Conservation (phyloP, 192 early-diverging fungal species). For the Coemansia sp. region DNA sequence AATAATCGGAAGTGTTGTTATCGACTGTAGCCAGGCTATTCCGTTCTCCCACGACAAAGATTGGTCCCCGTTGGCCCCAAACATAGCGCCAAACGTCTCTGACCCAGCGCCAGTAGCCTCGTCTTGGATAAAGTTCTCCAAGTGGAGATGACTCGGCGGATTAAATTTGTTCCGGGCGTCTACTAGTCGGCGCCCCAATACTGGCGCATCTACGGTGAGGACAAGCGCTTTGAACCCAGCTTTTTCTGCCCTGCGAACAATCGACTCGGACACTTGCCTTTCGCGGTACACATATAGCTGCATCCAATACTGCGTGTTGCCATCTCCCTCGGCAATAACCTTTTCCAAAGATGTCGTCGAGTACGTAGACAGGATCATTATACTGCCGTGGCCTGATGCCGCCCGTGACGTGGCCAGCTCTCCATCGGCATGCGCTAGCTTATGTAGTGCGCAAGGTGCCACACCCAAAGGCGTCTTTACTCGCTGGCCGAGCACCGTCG, state of each 20-base stretch:
- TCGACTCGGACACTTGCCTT: constrained; percentile 61
- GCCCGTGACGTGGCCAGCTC: constrained; percentile 70
- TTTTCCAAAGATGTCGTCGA: constrained; percentile 69
- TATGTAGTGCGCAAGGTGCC: constrained; percentile 78
- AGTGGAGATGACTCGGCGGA: constrained; percentile 62
- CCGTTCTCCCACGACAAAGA: constrained; percentile 83
- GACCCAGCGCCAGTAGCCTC: constrained; percentile 4
- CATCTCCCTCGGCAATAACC: constrained; percentile 56
- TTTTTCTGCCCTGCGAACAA: constrained; percentile 73
- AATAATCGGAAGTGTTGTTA: constrained; percentile 84
- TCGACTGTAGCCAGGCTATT: constrained; percentile 82
- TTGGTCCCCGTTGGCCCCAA: constrained; percentile 66
- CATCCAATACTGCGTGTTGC: constrained; percentile 64
- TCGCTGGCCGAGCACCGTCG: constrained; percentile 64
- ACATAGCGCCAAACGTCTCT: constrained; percentile 53
- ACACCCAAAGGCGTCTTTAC: constrained; percentile 72
- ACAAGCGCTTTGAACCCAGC: constrained; percentile 76
- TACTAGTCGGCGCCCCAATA: constrained; percentile 60
- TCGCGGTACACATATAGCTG: constrained; percentile 87
- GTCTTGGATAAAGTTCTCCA: constrained; percentile 65
- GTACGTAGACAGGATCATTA: constrained; percentile 67
- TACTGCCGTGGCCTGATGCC: constrained; percentile 40
- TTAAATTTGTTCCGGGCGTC: constrained; percentile 65
- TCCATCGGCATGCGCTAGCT: constrained; percentile 68
- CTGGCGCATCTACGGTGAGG: constrained; percentile 64